phyloP scores from a whole-genome alignment of 106 monocot species.

The Dendrobium catenatum region DNA sequence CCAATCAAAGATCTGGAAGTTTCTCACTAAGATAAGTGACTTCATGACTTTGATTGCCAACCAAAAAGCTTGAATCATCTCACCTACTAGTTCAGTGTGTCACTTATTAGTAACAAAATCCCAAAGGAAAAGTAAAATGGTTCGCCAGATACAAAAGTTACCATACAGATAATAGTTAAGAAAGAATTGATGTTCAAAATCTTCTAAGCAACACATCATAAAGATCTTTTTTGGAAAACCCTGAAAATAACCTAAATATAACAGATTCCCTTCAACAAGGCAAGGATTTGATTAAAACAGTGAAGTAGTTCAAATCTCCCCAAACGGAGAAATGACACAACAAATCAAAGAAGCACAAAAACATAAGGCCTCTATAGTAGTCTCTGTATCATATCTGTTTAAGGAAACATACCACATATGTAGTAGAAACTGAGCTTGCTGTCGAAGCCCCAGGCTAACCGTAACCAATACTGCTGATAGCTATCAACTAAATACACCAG shows the following conservation, averaged over 20 bases:
- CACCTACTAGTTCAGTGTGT: background rate
- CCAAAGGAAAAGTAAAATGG: background rate
- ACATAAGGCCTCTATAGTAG: background rate
- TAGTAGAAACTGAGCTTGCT: constrained; percentile 84
- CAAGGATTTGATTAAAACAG: background rate
- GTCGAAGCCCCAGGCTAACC: constrained; percentile 68
- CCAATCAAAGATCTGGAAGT: no score
- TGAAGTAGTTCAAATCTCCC: background rate
- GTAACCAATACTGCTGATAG: constrained; percentile 62
- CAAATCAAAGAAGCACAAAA: background rate
- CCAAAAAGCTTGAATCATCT: background rate
- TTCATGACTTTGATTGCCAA: background rate
- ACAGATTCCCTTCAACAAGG: background rate
- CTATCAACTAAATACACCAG: constrained; percentile 75
- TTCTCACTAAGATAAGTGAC: background rate
- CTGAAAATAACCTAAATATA: background rate
- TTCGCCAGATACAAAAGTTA: background rate
- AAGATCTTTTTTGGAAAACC: background rate
- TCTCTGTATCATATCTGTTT: constrained; percentile 4
- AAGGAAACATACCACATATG: constrained; percentile 62
- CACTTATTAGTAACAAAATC: background rate
- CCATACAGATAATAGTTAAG: background rate
- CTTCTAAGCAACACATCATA: background rate
- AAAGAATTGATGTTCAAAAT: background rate
- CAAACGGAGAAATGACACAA: background rate